Percentiles rank a stretch among this genome's conserved stretches.
Conservation (phyloP, 2,329 filamentous ascomycete genomes). For the Eurotiales sp. region DNA sequence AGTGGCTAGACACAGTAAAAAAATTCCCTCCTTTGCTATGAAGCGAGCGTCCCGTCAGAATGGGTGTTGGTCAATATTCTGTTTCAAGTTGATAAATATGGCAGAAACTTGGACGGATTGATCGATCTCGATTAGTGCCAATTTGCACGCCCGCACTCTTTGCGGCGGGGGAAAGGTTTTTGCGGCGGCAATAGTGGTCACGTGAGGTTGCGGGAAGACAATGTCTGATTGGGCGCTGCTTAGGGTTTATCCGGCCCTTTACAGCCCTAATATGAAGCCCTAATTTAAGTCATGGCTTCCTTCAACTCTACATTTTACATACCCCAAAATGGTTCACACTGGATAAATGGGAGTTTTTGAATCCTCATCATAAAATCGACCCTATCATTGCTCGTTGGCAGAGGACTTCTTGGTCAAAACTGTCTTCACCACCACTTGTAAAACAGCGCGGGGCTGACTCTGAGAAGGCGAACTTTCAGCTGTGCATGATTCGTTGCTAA, state of each 20-base stretch:
- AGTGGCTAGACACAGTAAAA: not conserved
- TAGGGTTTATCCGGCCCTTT: not conserved
- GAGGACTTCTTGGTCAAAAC: not conserved
- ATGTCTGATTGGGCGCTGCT: not conserved
- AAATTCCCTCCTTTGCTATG: not conserved
- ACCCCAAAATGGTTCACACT: too few species aligned
- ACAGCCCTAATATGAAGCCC: too few species aligned
- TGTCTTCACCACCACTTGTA: not conserved
- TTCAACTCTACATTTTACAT: too few species aligned
- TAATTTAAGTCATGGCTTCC: too few species aligned
- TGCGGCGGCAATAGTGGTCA: not conserved
- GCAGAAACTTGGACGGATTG: not conserved
- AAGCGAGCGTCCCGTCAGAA: not conserved
- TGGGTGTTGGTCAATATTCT: not conserved
- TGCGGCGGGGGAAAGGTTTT: slow-evolving; percentile 1
- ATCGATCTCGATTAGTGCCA: slow-evolving; percentile 4
- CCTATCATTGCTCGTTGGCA: not conserved
- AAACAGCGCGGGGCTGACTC: not conserved
- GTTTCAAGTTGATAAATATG: not conserved
- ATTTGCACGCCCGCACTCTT: slow-evolving; percentile 5
- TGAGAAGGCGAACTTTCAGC: not conserved
- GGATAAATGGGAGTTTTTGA: too few species aligned
- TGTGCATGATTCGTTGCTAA: not conserved
- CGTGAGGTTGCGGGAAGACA: not conserved
- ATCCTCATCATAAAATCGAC: too few species aligned